Conservation (phyloP, 202 grass and related monocot genomes). For the Dendrocalamus latiflorus region DNA sequence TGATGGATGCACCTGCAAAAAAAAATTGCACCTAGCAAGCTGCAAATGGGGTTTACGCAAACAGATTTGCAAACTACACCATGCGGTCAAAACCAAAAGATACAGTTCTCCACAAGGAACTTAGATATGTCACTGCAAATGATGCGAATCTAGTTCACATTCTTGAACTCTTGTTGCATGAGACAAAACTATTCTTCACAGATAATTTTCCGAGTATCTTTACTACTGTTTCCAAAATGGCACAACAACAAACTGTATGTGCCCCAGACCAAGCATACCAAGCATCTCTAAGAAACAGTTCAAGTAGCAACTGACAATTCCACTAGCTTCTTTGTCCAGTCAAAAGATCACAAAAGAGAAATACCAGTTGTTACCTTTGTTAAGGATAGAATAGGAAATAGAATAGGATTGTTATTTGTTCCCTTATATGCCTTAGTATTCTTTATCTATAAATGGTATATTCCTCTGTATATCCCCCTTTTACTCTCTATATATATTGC, state of each 20-base stretch:
- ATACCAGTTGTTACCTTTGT: neutral
- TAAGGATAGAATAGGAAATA: no score
- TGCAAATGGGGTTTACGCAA: neutral
- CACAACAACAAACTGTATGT: neutral
- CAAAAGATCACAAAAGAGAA: neutral
- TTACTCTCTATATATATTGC: no score
- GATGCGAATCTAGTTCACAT: no score
- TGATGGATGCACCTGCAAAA: slow-evolving; percentile 78
- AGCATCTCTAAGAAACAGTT: neutral
- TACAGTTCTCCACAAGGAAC: neutral
- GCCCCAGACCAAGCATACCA: neutral
- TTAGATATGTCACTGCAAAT: neutral
- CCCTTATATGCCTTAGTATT: no score
- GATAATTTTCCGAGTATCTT: neutral
- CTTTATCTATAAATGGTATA: no score
- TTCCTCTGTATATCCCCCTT: no score
- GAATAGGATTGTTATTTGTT: no score
- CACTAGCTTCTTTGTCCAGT: neutral
- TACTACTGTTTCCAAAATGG: neutral
- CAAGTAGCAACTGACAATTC: neutral
- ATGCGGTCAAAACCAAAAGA: neutral
- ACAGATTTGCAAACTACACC: neutral
- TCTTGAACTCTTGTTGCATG: neutral
- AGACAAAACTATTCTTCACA: neutral
- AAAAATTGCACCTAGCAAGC: neutral